phyloP scores from a whole-genome alignment of 2,329 filamentous ascomycete genomes.

The Fusarium sp. region DNA sequence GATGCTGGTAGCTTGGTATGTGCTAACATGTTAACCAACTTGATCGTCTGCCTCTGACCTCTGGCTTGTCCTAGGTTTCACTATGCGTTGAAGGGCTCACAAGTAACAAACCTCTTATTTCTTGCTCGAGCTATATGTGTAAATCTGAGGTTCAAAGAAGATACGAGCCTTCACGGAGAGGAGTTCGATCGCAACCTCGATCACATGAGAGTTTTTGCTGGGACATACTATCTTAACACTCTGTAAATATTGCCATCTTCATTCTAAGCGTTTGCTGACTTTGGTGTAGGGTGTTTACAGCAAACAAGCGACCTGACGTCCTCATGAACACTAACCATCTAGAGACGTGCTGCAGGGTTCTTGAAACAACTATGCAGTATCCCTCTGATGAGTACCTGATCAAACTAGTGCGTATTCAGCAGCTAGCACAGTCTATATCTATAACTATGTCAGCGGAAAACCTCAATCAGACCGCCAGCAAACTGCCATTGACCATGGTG shows the following conservation, averaged over 20 bases:
- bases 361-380: slow-evolving; percentile 59
- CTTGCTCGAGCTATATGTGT: slow-evolving; percentile 62
- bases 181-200: slow-evolving; percentile 54
- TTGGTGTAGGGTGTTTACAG: slow-evolving; percentile 56
- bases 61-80: slow-evolving; percentile 57
- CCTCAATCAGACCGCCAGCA: slow-evolving; percentile 50
- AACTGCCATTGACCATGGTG: slow-evolving; percentile 57
- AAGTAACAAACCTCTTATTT: slow-evolving; percentile 64
- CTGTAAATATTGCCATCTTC: slow-evolving; percentile 53
- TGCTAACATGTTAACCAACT: slow-evolving; percentile 1
- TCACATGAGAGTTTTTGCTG: slow-evolving; percentile 62
- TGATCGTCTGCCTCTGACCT: slow-evolving; percentile 23
- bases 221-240: slow-evolving; percentile 65
- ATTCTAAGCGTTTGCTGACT: not conserved
- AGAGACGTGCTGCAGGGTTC: slow-evolving; percentile 58
- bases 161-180: slow-evolving; percentile 37
- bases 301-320: slow-evolving; percentile 62
- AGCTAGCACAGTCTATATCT: slow-evolving; percentile 62
- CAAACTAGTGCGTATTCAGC: slow-evolving; percentile 62
- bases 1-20: slow-evolving; percentile 62
- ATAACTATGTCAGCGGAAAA: slow-evolving; percentile 54
- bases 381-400: slow-evolving; percentile 61
- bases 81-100: slow-evolving; percentile 63
- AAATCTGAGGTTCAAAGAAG: slow-evolving; percentile 55
- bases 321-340: slow-evolving; percentile 62